These are phyloP conservation scores for Erigeron canadensis DNA, from an alignment of 129 eudicot species.

Conservation along the genomic window DNA sequence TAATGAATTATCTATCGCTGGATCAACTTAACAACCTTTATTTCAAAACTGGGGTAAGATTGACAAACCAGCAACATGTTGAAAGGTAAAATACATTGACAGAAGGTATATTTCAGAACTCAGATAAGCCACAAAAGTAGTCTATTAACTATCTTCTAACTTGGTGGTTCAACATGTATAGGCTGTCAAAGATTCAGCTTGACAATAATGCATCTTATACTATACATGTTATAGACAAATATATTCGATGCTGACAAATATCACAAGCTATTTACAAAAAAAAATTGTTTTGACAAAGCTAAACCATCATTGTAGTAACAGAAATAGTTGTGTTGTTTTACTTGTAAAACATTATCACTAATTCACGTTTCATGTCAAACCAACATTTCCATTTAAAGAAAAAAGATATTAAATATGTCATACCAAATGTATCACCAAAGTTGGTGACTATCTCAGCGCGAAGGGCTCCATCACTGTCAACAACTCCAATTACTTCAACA, in stretches of 20 bases:
- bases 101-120: not conserved
- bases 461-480: constrained; percentile 60
- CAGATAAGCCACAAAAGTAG: not conserved
- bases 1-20: not conserved
- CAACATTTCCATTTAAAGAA: not conserved
- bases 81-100: not conserved
- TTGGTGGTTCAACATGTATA: not conserved
- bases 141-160: not conserved
- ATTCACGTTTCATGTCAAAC: not conserved
- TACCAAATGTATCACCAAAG: constrained; percentile 84
- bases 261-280: not conserved
- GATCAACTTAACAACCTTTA: not conserved
- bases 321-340: not conserved
- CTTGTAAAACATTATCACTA: not conserved
- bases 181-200: not conserved
- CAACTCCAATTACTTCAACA: constrained; percentile 89
- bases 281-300: not conserved
- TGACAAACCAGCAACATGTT: not conserved
- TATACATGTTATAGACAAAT: not conserved
- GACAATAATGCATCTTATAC: not conserved
- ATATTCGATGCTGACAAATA: not conserved
- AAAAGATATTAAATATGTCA: not conserved
- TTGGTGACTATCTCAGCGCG: constrained; percentile 73
- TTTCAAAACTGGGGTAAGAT: not conserved
- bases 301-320: not conserved